Base-by-base conservation (phyloP, 192 early-diverging fungal species). In the Pilaira anomala region DNA sequence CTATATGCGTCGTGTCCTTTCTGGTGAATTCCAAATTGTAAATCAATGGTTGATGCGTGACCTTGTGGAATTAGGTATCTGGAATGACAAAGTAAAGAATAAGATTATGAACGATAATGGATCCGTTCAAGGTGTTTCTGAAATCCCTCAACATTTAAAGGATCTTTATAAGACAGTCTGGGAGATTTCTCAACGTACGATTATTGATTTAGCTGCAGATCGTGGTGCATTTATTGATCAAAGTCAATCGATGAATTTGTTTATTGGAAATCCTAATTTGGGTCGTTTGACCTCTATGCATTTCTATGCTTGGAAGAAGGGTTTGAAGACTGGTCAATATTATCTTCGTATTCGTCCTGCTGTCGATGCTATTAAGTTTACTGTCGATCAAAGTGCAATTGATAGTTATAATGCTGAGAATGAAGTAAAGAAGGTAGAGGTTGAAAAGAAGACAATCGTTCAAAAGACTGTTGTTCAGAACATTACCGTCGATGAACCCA, bases 321-420 rank as follows among this genome's bases (percentile, higher is more conserved):
- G 96, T 3, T 82, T 98, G 18, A 98, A 98, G 88, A 98, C 96
- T 4, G 96, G 96, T 48, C 95, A 96, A 92, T 98, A 98, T 76
- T 98, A 98, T 73, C 77, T 98, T 55, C 91, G 96, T 45, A 93
- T 93, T 13, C 85, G 93, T 28, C 95, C 96, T 12, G 95, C 96
- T 12, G 93, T 84, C 19, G 94, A 97, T 69, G 95, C 96, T 12
- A 97, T 98, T 80, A 93, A 98, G 66, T 55, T 55, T 19, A 55
- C 53, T 19, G 53, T 55, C 3, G 53, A 55, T 55, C 53, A 55
- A 18, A 30, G 30, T 11, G 53, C 53, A 3, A 55, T 55, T 33
- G 26, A 55, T 0, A 30, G 28, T 12, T 55, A 55, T 55, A 30
- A 55, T 18, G 53, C 28, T 13, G 22, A 50, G 21, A 9, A 22